phyloP scores from a whole-genome alignment of 2,329 filamentous ascomycete genomes.

The Alternaria ethzedia region DNA sequence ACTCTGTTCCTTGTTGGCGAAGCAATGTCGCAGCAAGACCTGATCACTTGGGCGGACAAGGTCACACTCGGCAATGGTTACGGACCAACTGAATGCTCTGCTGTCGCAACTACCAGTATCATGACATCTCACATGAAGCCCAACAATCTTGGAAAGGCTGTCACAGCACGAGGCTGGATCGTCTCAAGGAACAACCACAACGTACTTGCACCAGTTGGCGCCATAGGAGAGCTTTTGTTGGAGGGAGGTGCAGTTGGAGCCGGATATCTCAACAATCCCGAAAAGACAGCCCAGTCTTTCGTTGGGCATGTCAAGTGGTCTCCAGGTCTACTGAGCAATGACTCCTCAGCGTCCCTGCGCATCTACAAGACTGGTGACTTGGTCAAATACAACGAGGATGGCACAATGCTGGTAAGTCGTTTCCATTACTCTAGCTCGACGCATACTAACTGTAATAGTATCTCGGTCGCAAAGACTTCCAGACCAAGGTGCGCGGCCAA shows the following conservation, averaged over 20 bases:
- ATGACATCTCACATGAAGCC: conserved; percentile 37
- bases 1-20: conserved; percentile 42
- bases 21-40: conserved; percentile 41
- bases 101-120: conserved; percentile 41
- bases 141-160: conserved; percentile 44
- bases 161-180: conserved; percentile 47
- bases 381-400: conserved; percentile 46
- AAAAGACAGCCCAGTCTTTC: conserved; percentile 38
- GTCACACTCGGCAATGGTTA: conserved; percentile 49
- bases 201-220: conserved; percentile 46
- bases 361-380: conserved; percentile 49
- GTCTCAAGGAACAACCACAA: conserved; percentile 45
- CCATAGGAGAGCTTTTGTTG: conserved; percentile 51
- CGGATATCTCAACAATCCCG: conserved; percentile 42
- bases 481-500: conserved; percentile 52
- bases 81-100: conserved; percentile 49
- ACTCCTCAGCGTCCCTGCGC: conserved; percentile 1
- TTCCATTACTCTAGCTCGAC: not conserved
- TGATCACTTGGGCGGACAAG: conserved; percentile 45
- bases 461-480: conserved; percentile 41
- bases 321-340: not conserved
- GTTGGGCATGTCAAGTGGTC: conserved; percentile 32
- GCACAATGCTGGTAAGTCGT: conserved; percentile 27
- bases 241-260: conserved; percentile 45
- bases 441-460: conserved; percentile 11